These are phyloP conservation scores for Clavispora carvajalis DNA, from an alignment of 805 yeast species.

Conservation along the genomic window DNA sequence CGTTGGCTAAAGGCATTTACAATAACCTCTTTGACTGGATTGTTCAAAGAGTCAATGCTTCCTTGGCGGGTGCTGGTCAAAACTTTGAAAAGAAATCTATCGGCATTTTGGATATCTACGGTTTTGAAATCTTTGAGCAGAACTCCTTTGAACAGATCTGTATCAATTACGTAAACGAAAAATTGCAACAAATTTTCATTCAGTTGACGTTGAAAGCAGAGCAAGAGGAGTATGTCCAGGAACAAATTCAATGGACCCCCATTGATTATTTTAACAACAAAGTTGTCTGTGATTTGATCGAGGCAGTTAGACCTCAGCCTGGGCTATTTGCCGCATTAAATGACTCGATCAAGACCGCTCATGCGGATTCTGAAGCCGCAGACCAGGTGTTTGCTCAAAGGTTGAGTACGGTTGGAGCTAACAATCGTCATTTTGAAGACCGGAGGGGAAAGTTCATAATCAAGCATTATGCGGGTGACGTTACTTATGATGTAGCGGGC, in stretches of 20 bases:
- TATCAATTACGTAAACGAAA: slow-evolving; percentile 93
- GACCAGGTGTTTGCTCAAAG: slow-evolving; percentile 95
- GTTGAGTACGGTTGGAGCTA: slow-evolving; percentile 69
- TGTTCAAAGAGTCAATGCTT: slow-evolving; percentile 80
- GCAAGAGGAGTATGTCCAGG: slow-evolving; percentile 95
- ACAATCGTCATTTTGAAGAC: slow-evolving; percentile 83
- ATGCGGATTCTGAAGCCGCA: slow-evolving; percentile 94
- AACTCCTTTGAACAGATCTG: slow-evolving; percentile 94
- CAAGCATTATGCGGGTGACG: slow-evolving; percentile 98
- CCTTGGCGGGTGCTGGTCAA: slow-evolving; percentile 48
- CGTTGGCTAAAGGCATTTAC: slow-evolving; percentile 90
- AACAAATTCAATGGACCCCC: slow-evolving; percentile 95
- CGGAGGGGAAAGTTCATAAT: slow-evolving; percentile 83
- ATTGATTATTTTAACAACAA: slow-evolving; percentile 94
- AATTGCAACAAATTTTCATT: slow-evolving; percentile 92
- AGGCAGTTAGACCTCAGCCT: slow-evolving; percentile 82
- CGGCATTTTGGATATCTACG: slow-evolving; percentile 93
- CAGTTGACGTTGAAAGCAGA: slow-evolving; percentile 94
- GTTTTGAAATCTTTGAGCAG: slow-evolving; percentile 92
- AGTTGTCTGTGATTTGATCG: slow-evolving; percentile 94
- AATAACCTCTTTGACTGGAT: slow-evolving; percentile 95
- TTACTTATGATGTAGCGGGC: slow-evolving; percentile 78
- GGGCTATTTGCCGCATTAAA: slow-evolving; percentile 95
- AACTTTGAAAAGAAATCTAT: slow-evolving; percentile 53
- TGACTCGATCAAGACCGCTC: slow-evolving; percentile 97